Conservation (phyloP, 768 basidiomycete species). For the Postia placenta region DNA sequence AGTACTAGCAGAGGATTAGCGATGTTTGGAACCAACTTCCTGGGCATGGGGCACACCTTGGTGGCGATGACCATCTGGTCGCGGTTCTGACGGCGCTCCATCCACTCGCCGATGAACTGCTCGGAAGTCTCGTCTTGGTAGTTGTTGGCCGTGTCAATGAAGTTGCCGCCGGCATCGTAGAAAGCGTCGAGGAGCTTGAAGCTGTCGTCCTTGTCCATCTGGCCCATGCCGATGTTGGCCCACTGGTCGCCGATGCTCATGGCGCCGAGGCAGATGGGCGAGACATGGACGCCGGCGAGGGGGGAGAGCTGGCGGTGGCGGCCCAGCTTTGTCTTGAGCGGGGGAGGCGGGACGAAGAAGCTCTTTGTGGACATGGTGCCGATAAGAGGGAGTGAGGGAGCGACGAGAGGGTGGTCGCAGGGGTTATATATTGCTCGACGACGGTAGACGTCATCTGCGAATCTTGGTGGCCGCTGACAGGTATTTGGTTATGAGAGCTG, state of each 20-base stretch:
- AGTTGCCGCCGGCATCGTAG: slow-evolving; percentile 41
- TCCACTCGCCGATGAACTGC: slow-evolving; percentile 34
- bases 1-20: background rate
- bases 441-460: too few relatives aligned
- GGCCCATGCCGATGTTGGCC: slow-evolving; percentile 31
- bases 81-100: slow-evolving; percentile 25
- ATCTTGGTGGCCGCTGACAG: too few relatives aligned
- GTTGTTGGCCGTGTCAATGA: slow-evolving; percentile 42
- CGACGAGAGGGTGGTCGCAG: too few relatives aligned
- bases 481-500: too few relatives aligned
- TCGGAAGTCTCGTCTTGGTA: slow-evolving; percentile 27
- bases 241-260: slow-evolving; percentile 45
- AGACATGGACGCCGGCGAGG: slow-evolving; percentile 39
- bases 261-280: slow-evolving; percentile 42
- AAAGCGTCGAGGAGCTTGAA: slow-evolving; percentile 43
- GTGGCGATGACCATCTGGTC: slow-evolving; percentile 28
- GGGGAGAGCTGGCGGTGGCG: slow-evolving; percentile 34
- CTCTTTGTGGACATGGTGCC: background rate
- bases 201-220: slow-evolving; percentile 35
- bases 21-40: background rate
- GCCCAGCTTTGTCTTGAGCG: slow-evolving; percentile 22
- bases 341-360: slow-evolving; percentile 13
- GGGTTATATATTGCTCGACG: too few relatives aligned
- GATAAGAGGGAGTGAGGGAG: background rate
- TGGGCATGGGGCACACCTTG: slow-evolving; percentile 7